These are phyloP conservation scores for Mucor circinelloides DNA, from an alignment of 371 early-diverging fungal genomes.

Conservation along the genomic window DNA sequence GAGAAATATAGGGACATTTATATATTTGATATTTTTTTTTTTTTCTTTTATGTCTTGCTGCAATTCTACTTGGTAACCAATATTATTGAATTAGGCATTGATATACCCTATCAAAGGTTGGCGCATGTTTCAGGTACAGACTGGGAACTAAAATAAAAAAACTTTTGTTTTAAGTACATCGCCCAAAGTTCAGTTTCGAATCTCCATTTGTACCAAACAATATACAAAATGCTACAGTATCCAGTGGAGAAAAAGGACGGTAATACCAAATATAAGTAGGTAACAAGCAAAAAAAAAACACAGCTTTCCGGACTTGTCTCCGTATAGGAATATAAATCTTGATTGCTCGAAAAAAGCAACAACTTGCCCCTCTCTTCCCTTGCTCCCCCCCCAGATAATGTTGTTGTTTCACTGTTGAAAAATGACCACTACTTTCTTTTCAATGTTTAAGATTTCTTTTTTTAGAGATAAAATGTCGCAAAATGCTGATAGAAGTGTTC, in stretches of 20 bases:
- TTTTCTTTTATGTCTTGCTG: slow-evolving; percentile 14
- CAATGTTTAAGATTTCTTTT: background rate
- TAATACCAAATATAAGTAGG: background rate
- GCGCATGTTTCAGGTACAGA: slow-evolving; percentile 29
- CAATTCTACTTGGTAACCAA: slow-evolving; percentile 22
- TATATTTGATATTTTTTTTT: slow-evolving; percentile 7
- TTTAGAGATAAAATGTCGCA: background rate
- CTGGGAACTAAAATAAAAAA: slow-evolving; percentile 6
- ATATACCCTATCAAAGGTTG: slow-evolving; percentile 21
- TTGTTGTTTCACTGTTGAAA: background rate
- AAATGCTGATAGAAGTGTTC: background rate
- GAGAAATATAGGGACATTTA: slow-evolving; percentile 1
- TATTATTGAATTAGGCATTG: slow-evolving; percentile 5
- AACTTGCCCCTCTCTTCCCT: no score
- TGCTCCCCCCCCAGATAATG: background rate
- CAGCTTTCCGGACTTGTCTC: background rate
- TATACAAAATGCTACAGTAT: no score
- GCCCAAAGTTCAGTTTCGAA: slow-evolving; percentile 5
- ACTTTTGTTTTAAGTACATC: background rate
- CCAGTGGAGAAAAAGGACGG: background rate
- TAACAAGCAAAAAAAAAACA: background rate
- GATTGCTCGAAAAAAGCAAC: background rate
- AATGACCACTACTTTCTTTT: background rate
- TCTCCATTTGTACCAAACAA: background rate
- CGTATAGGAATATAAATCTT: background rate